Conservation (phyloP, 441 rosid species). For the Populus hybrid region DNA sequence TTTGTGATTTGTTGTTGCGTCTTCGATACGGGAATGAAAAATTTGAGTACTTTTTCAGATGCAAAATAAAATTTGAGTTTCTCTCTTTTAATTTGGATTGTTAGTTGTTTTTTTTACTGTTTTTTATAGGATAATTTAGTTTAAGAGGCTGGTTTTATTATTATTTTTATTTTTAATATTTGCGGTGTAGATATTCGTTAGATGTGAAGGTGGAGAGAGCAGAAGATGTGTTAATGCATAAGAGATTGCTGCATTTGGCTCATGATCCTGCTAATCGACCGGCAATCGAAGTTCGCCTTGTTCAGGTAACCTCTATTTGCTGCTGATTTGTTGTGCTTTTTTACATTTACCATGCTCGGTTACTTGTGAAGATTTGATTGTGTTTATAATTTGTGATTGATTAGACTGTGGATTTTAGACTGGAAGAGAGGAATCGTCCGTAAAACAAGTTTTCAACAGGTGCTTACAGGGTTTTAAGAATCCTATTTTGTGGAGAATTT, state of each 20-base stretch:
- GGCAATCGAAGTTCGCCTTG: slow-evolving; percentile 76
- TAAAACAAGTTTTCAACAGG: neutral
- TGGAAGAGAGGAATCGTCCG: neutral
- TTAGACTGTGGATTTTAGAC: neutral
- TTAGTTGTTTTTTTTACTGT: neutral
- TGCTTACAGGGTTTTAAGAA: neutral
- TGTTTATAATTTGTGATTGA: neutral
- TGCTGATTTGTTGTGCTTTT: slow-evolving; percentile 2
- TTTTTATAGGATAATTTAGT: neutral
- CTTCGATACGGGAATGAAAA: neutral
- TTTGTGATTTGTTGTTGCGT: slow-evolving; percentile 7
- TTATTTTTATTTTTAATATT: neutral
- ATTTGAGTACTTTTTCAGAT: neutral
- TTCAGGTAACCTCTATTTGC: slow-evolving; percentile 47
- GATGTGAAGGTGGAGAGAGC: slow-evolving; percentile 97
- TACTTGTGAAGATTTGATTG: slow-evolving; percentile 4
- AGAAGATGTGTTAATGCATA: slow-evolving; percentile 88
- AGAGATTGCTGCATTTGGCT: slow-evolving; percentile 72
- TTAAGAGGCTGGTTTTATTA: neutral
- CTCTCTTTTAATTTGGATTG: neutral
- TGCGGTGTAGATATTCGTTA: slow-evolving; percentile 57
- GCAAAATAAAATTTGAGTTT: neutral
- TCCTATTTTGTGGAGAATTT: neutral
- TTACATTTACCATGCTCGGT: neutral
- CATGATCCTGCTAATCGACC: slow-evolving; percentile 75